phyloP scores from a whole-genome alignment of 2,329 filamentous ascomycete species.

The Sclerotinia borealis region DNA sequence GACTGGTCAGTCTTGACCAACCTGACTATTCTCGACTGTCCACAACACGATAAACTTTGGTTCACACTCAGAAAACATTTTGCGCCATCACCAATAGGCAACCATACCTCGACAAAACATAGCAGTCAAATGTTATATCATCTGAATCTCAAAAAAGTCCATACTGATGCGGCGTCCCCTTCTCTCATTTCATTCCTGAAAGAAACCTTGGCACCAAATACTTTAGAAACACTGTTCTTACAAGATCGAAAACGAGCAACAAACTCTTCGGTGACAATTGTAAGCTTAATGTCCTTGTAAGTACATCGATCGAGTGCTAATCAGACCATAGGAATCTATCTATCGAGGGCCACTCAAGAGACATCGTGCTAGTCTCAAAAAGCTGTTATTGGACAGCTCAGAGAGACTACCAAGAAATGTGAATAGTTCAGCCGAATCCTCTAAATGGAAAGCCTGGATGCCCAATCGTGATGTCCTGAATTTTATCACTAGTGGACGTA shows the following conservation, averaged over 20 bases:
- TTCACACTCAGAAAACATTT: conserved; percentile 61
- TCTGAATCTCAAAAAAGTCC: conserved; percentile 65
- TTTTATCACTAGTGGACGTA: conserved; percentile 71
- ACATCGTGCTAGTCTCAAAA: conserved; percentile 66
- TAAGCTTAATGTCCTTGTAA: conserved; percentile 17
- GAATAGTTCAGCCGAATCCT: conserved; percentile 33
- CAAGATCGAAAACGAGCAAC: conserved; percentile 52
- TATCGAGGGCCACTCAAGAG: conserved; percentile 63
- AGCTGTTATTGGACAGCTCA: conserved; percentile 68
- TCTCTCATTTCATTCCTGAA: conserved; percentile 68
- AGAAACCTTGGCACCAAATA: conserved; percentile 71
- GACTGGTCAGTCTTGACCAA: conserved; percentile 69
- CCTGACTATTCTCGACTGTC: conserved; percentile 68
- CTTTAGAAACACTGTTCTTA: conserved; percentile 71
- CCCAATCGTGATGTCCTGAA: conserved; percentile 61
- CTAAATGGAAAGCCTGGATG: conserved; percentile 64
- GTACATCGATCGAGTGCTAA: conserved; percentile 8
- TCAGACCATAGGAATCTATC: conserved; percentile 47
- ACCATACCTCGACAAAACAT: conserved; percentile 28
- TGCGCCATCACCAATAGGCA: conserved; percentile 36
- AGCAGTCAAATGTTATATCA: conserved; percentile 46
- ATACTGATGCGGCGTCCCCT: conserved; percentile 66
- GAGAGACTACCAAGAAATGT: conserved; percentile 42
- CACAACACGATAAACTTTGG: conserved; percentile 70
- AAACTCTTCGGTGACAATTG: conserved; percentile 55